Conservation (phyloP, 345 rosid species). For the Alliaria petiolata region DNA sequence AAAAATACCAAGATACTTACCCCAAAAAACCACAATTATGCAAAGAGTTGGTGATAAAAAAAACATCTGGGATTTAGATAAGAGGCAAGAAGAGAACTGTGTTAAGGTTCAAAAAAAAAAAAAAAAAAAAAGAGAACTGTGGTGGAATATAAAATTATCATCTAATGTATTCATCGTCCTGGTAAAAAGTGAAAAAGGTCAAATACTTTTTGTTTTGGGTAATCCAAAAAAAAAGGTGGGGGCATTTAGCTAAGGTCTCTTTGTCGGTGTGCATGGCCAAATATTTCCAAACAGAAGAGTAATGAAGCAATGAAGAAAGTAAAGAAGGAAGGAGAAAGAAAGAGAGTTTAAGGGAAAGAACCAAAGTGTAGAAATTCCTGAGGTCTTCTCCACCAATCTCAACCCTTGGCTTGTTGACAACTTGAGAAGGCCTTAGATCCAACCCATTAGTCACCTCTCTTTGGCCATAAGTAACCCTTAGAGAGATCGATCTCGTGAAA, state of each 20-base stretch:
- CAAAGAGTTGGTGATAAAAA: background rate
- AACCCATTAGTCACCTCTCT: slow-evolving; percentile 33
- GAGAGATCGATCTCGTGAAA: slow-evolving; percentile 24
- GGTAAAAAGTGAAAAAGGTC: background rate
- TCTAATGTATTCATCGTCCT: background rate
- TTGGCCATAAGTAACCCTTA: slow-evolving; percentile 33
- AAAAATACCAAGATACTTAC: background rate
- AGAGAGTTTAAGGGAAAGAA: slow-evolving; percentile 4
- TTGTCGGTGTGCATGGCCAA: slow-evolving; percentile 10
- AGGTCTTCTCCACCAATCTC: slow-evolving; percentile 41
- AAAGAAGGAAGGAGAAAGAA: background rate
- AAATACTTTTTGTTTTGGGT: background rate
- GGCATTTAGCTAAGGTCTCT: background rate
- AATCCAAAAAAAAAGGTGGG: background rate
- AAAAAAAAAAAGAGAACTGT: background rate
- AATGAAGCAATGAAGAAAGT: background rate
- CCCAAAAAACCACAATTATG: background rate
- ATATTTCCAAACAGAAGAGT: background rate
- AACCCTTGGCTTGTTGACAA: slow-evolving; percentile 34
- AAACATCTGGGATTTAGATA: background rate
- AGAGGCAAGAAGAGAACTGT: background rate
- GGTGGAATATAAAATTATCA: background rate
- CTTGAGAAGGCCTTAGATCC: slow-evolving; percentile 36
- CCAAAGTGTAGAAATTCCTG: slow-evolving; percentile 36
- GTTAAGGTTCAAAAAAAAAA: too few relatives aligned